Conservation (phyloP, 163 green algal genomes). For the Botryococcus braunii region DNA sequence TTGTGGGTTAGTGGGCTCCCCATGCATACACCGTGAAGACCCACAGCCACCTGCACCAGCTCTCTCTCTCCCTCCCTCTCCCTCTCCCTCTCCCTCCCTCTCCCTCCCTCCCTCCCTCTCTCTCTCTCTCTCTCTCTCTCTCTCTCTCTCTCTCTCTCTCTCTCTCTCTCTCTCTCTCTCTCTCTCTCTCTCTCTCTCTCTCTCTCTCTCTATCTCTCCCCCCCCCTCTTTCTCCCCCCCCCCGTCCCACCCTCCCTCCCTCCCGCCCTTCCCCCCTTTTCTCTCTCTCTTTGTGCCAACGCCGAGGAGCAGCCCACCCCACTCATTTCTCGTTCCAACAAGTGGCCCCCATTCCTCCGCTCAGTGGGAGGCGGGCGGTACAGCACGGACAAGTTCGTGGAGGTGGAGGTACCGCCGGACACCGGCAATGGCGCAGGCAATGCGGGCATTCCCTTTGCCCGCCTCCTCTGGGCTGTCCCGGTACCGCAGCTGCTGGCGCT, state of each 20-base stretch:
- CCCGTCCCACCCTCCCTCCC: not conserved
- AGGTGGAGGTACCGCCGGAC: conserved; percentile 56
- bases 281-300: not conserved
- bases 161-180: too few species aligned
- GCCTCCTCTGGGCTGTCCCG: conserved; percentile 63
- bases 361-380: not conserved
- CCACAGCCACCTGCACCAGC: too few species aligned
- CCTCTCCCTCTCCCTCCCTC: too few species aligned
- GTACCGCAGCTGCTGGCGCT: conserved; percentile 4
- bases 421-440: conserved; percentile 48
- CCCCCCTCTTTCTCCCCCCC: not conserved
- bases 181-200: too few species aligned
- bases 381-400: conserved; percentile 24
- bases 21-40: too few species aligned
- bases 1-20: too few species aligned
- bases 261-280: too few species aligned
- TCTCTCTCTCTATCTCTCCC: too few species aligned
- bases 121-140: too few species aligned
- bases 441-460: conserved; percentile 52
- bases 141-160: too few species aligned
- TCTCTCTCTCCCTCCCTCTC: too few species aligned
- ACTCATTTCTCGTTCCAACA: not conserved
- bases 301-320: not conserved
- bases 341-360: not conserved
- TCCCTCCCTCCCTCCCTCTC: too few species aligned